phyloP scores from a whole-genome alignment of 495 filamentous ascomycete genomes.

The Penicillium simplicissimum region DNA sequence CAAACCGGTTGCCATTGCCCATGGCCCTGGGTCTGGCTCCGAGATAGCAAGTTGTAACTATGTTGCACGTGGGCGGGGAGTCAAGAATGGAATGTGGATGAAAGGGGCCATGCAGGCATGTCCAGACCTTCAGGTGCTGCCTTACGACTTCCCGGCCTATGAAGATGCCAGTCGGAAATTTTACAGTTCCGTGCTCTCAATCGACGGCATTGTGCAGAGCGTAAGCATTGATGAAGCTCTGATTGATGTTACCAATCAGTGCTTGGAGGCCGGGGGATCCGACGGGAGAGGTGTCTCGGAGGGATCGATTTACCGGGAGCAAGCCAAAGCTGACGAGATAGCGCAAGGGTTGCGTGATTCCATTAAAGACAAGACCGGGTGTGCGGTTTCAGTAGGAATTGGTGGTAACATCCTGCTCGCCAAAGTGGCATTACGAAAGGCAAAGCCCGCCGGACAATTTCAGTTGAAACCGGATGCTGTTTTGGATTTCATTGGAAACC shows the following conservation, averaged over 20 bases:
- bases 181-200: constrained; percentile 77
- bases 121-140: constrained; percentile 78
- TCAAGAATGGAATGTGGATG: constrained; percentile 99
- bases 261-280: constrained; percentile 65
- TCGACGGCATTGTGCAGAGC: constrained; percentile 85
- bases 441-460: constrained; percentile 92
- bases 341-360: constrained; percentile 63
- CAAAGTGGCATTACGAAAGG: constrained; percentile 85
- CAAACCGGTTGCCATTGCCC: constrained; percentile 87
- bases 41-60: constrained; percentile 99
- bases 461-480: constrained; percentile 80
- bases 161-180: constrained; percentile 89
- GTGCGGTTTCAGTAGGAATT: constrained; percentile 92
- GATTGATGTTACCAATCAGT: constrained; percentile 70
- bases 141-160: constrained; percentile 92
- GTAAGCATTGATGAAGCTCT: constrained; percentile 96
- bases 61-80: constrained; percentile 75
- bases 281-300: constrained; percentile 68
- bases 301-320: constrained; percentile 76
- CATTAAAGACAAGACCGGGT: constrained; percentile 73
- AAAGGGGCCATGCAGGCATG: constrained; percentile 80
- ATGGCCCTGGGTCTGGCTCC: constrained; percentile 75
- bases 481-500: constrained; percentile 69
- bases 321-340: constrained; percentile 76
- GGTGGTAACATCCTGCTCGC: constrained; percentile 88